These are phyloP conservation scores for Cryptosporidium baileyi DNA, from an alignment of 169 alveolate genomes.

Conservation along the genomic window DNA sequence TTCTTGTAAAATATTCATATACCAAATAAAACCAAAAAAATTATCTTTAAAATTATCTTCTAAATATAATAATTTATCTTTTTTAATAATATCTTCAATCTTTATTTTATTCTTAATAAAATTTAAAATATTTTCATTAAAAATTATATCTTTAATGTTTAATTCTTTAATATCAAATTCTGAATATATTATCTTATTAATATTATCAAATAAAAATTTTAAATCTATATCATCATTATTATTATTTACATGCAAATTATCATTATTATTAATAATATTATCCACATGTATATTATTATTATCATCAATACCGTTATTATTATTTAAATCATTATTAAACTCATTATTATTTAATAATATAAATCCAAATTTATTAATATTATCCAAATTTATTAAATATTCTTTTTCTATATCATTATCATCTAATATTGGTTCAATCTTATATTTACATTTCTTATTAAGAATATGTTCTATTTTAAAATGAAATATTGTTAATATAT, in stretches of 20 bases:
- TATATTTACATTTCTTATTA: conserved; percentile 18
- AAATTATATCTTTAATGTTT: background rate
- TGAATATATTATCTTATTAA: too few relatives aligned
- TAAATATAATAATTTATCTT: background rate
- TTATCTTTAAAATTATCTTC: background rate
- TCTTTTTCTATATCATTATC: too few relatives aligned
- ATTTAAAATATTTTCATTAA: background rate
- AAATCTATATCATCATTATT: too few relatives aligned
- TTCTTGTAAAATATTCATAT: background rate
- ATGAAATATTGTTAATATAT: conserved; percentile 20
- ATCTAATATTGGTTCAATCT: background rate
- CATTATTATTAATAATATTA: too few relatives aligned
- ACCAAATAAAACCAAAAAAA: conserved; percentile 48
- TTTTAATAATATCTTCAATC: background rate
- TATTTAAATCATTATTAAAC: too few relatives aligned
- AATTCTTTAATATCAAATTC: background rate
- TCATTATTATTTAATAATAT: too few relatives aligned
- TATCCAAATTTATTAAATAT: too few relatives aligned
- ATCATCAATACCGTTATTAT: too few relatives aligned
- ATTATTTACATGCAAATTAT: too few relatives aligned
- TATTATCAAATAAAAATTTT: too few relatives aligned
- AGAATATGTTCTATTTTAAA: background rate
- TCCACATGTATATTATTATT: too few relatives aligned
- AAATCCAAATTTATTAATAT: too few relatives aligned
- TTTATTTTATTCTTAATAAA: background rate